Conservation (phyloP, 148 eudicot genomes). For the Suaeda aralocaspica region DNA sequence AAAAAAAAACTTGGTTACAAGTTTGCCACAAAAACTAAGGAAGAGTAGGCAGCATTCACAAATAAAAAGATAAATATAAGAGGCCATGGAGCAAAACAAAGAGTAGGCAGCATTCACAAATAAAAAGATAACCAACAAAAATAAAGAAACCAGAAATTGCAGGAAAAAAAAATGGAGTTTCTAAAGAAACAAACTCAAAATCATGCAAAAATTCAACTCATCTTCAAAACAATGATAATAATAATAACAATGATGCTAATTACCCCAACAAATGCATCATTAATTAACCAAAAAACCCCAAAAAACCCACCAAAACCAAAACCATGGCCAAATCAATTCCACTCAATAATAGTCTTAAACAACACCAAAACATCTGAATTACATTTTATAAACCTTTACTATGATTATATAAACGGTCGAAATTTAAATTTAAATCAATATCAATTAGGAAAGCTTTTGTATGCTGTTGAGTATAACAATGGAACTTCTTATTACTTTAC, state of each 20-base stretch:
- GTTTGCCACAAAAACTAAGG: too few relatives aligned
- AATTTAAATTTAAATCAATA: slow-evolving; percentile 62
- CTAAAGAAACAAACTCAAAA: background rate
- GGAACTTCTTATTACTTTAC: slow-evolving; percentile 50
- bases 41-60: too few relatives aligned
- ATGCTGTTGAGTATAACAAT: slow-evolving; percentile 60
- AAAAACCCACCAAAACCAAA: slow-evolving; percentile 33
- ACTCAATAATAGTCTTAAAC: slow-evolving; percentile 50
- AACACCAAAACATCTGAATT: slow-evolving; percentile 28
- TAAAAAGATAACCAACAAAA: too few relatives aligned
- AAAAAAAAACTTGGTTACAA: too few relatives aligned
- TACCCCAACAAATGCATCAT: background rate
- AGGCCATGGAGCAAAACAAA: too few relatives aligned
- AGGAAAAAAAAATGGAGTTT: background rate
- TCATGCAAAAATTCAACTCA: background rate
- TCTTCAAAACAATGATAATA: too few relatives aligned
- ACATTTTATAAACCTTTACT: slow-evolving; percentile 57
- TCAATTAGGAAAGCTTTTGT: slow-evolving; percentile 40
- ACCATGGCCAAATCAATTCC: slow-evolving; percentile 71
- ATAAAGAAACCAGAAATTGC: background rate
- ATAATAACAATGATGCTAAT: background rate
- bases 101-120: too few relatives aligned
- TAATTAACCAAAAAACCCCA: background rate
- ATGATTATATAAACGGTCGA: slow-evolving; percentile 69
- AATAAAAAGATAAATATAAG: too few relatives aligned